Evolutionary conservation across 2,329 filamentous ascomycete genomes (phyloP).

Genomic region (Chaetomium strumarium): DNA sequence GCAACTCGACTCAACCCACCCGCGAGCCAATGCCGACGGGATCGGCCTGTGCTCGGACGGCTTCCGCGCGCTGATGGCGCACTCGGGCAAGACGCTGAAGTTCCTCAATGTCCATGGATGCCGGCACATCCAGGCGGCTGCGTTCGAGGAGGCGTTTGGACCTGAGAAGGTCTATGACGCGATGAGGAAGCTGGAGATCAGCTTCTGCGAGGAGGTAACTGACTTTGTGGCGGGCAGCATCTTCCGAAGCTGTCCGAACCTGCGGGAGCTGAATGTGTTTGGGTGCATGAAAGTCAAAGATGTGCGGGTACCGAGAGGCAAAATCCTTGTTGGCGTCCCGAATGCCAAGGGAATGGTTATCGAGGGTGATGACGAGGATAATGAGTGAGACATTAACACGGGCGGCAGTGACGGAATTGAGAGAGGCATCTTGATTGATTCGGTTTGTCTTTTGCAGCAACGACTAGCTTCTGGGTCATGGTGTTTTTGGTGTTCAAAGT

Average conservation of each 20-base stretch:
- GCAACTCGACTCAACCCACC: slow-evolving; percentile 64
- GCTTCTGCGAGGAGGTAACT: slow-evolving; percentile 65
- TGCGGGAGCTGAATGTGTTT: slow-evolving; percentile 56
- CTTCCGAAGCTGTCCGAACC: slow-evolving; percentile 57
- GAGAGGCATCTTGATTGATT: too few relatives aligned
- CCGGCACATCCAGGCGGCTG: slow-evolving; percentile 67
- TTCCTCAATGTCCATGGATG: slow-evolving; percentile 76
- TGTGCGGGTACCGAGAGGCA: slow-evolving; percentile 48
- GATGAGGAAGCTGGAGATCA: slow-evolving; percentile 67
- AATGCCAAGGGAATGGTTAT: slow-evolving; percentile 57
- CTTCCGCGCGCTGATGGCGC: slow-evolving; percentile 75
- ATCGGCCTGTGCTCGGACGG: slow-evolving; percentile 71
- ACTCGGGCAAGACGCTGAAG: slow-evolving; percentile 63
- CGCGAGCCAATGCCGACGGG: slow-evolving; percentile 57
- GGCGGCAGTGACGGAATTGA: background rate
- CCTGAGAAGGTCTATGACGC: slow-evolving; percentile 56
- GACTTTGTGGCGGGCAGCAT: slow-evolving; percentile 59
- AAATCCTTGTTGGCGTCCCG: slow-evolving; percentile 52
- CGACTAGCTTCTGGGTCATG: too few relatives aligned
- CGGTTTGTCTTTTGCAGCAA: too few relatives aligned
- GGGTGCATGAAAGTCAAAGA: slow-evolving; percentile 58
- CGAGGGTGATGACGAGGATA: slow-evolving; percentile 37
- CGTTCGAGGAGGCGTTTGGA: slow-evolving; percentile 70
- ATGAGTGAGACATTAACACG: background rate
- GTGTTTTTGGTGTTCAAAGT: too few relatives aligned